Conservation (phyloP, 23 red algal species). For the Cyanidium caldarium region DNA sequence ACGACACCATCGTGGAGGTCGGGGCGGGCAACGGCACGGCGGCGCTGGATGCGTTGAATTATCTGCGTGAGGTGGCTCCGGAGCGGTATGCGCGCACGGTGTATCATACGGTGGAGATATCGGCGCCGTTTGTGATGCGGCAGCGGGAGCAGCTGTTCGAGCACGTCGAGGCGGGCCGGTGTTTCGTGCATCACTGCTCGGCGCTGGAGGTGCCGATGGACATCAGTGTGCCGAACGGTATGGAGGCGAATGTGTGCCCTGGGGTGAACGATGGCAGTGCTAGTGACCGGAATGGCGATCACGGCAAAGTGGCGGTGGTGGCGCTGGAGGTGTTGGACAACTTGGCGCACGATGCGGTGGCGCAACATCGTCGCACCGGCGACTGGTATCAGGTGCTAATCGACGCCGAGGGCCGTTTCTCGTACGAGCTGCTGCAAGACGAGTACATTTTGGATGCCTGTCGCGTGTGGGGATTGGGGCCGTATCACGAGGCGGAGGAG, state of each 20-base stretch:
- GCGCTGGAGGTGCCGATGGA: slow-evolving; percentile 16
- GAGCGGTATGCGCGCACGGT: slow-evolving; percentile 4
- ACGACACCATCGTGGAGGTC: slow-evolving; percentile 53
- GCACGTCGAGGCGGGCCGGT: slow-evolving; percentile 18
- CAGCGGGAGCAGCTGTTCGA: slow-evolving; percentile 23
- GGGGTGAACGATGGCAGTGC: background rate
- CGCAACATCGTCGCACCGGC: background rate
- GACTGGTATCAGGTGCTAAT: slow-evolving; percentile 6
- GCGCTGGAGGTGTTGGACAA: slow-evolving; percentile 76
- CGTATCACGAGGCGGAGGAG: background rate
- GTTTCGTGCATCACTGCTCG: slow-evolving; percentile 3
- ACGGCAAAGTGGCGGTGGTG: slow-evolving; percentile 17
- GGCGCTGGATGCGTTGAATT: slow-evolving; percentile 26
- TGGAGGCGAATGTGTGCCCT: background rate
- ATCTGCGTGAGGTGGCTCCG: slow-evolving; percentile 6
- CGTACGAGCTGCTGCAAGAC: background rate
- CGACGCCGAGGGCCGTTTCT: background rate
- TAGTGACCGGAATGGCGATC: background rate
- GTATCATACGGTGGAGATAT: slow-evolving; percentile 55
- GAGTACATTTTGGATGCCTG: background rate
- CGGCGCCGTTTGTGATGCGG: slow-evolving; percentile 25
- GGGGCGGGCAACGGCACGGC: slow-evolving; percentile 69
- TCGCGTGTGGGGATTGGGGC: background rate
- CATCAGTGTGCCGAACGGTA: background rate
- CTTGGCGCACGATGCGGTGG: slow-evolving; percentile 48